These are phyloP conservation scores for Lichtheimia ornata DNA, from an alignment of 371 early-diverging fungal species.

Conservation along the genomic window DNA sequence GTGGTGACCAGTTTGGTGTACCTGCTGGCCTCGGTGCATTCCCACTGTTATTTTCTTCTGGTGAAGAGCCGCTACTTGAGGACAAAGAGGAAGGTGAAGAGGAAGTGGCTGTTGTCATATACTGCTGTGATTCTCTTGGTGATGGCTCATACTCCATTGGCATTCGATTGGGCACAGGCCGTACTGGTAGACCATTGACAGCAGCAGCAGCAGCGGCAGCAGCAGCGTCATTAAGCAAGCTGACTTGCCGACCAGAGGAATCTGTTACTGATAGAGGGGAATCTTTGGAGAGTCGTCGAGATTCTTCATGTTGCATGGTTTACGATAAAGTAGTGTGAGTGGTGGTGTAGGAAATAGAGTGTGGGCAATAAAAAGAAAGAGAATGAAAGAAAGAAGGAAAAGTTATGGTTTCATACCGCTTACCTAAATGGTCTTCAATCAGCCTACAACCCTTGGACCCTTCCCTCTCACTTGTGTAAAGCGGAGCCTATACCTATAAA, in stretches of 20 bases:
- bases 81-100: constrained; percentile 12
- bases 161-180: neutral
- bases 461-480: too few relatives aligned
- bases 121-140: constrained; percentile 1
- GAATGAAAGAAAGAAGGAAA: constrained; percentile 14
- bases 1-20: constrained; percentile 1
- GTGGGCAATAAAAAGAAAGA: neutral
- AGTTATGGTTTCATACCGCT: neutral
- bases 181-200: neutral
- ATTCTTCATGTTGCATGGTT: constrained; percentile 16
- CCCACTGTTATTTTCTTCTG: constrained; percentile 5
- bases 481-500: too few relatives aligned
- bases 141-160: constrained; percentile 9
- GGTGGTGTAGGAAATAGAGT: too few relatives aligned
- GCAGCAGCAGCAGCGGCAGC: constrained; percentile 1
- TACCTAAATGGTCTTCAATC: too few relatives aligned
- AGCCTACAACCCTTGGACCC: too few relatives aligned
- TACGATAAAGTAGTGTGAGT: neutral
- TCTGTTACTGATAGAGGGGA: constrained; percentile 24
- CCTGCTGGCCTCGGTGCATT: neutral
- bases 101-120: constrained; percentile 7
- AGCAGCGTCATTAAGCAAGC: constrained; percentile 21
- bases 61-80: constrained; percentile 7
- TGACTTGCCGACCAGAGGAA: constrained; percentile 31
- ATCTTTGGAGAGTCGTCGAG: constrained; percentile 13